Conservation (phyloP, 148 eudicot species). For the Cornus kousa region DNA sequence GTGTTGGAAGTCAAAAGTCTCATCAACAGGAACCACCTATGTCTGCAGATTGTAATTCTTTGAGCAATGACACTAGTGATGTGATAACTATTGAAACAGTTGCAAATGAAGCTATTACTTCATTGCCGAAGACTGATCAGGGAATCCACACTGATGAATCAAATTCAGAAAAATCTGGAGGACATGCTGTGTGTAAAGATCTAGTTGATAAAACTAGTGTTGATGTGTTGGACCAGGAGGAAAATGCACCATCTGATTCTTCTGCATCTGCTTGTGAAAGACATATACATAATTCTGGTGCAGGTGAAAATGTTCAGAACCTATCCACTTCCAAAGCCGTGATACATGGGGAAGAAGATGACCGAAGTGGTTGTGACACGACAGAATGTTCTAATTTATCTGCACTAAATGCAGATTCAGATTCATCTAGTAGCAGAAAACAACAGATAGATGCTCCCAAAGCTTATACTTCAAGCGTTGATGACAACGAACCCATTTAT, state of each 20-base stretch:
- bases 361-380: conserved; percentile 18
- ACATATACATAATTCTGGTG: conserved; percentile 1
- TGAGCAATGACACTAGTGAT: conserved; percentile 20
- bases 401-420: conserved; percentile 30
- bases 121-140: conserved; percentile 21
- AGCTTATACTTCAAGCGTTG: conserved; percentile 44
- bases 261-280: conserved; percentile 22
- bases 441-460: conserved; percentile 43
- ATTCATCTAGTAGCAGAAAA: conserved; percentile 35
- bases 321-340: conserved; percentile 25
- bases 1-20: conserved; percentile 10
- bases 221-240: conserved; percentile 23
- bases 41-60: conserved; percentile 25
- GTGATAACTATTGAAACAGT: conserved; percentile 22
- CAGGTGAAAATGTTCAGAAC: conserved; percentile 27
- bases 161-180: conserved; percentile 24
- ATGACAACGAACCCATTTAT: conserved; percentile 75
- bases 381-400: conserved; percentile 22
- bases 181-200: conserved; percentile 23
- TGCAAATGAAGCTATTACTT: conserved; percentile 27
- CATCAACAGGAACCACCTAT: conserved; percentile 25
- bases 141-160: conserved; percentile 22
- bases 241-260: conserved; percentile 19
- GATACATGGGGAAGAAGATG: conserved; percentile 25
- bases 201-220: conserved; percentile 24